These are phyloP conservation scores for Hypocreales sp. DNA, from an alignment of 2,329 filamentous ascomycete species.

Conservation along the genomic window DNA sequence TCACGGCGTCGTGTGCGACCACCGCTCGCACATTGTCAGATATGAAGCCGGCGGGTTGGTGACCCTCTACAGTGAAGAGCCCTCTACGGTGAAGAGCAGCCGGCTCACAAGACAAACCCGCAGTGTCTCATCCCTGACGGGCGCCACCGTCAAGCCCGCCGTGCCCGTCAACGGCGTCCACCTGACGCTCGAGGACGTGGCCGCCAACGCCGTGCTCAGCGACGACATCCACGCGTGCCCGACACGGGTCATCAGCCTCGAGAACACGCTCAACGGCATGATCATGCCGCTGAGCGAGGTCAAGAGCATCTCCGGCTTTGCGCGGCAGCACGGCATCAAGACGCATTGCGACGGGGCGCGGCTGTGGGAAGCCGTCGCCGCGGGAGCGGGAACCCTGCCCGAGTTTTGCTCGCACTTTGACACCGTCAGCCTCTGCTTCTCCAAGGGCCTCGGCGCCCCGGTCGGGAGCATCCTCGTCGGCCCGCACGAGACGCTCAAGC, in stretches of 20 bases:
- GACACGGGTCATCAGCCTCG: constrained; percentile 65
- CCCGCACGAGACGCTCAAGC: constrained; percentile 15
- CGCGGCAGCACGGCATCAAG: constrained; percentile 43
- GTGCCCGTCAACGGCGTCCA: constrained; percentile 56
- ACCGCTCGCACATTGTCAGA: constrained; percentile 60
- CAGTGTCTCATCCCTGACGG: constrained; percentile 55
- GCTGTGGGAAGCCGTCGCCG: constrained; percentile 66
- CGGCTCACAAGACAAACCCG: background rate
- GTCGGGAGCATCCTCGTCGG: constrained; percentile 64
- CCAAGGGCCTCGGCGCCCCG: constrained; percentile 69
- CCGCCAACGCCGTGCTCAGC: constrained; percentile 39
- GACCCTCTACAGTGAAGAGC: background rate
- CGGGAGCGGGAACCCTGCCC: constrained; percentile 48
- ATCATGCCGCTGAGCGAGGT: constrained; percentile 64
- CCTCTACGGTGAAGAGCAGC: background rate
- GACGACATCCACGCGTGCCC: constrained; percentile 67
- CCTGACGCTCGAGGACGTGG: constrained; percentile 62
- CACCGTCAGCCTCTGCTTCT: constrained; percentile 63
- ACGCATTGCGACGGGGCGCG: constrained; percentile 70
- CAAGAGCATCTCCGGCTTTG: constrained; percentile 54
- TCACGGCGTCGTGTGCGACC: constrained; percentile 64
- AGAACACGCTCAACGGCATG: constrained; percentile 72
- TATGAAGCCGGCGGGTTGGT: constrained; percentile 46
- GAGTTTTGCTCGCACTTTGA: constrained; percentile 59
- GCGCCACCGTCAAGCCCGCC: constrained; percentile 53